These are phyloP conservation scores for Xerophyta viscosa DNA, from an alignment of 106 monocot species.

Conservation along the genomic window DNA sequence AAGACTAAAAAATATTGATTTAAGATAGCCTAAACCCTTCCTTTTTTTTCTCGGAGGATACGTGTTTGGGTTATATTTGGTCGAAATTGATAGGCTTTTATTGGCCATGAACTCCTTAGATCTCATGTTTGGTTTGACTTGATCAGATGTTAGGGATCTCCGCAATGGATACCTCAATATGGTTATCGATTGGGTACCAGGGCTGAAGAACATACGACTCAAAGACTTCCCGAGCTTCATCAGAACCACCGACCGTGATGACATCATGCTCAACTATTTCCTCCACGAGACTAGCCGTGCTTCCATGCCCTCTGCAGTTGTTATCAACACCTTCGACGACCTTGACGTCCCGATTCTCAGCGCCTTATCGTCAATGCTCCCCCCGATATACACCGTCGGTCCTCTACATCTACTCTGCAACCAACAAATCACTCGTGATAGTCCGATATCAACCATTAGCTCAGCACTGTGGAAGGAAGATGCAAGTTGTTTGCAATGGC, in stretches of 20 bases:
- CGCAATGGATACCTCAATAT: slow-evolving; percentile 39
- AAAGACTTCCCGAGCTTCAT: slow-evolving; percentile 38
- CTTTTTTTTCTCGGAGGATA: too few relatives aligned
- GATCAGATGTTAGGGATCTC: slow-evolving; percentile 20
- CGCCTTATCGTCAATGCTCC: slow-evolving; percentile 12
- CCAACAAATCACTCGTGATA: slow-evolving; percentile 3
- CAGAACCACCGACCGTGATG: slow-evolving; percentile 9
- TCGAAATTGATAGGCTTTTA: too few relatives aligned
- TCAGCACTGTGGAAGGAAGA: slow-evolving; percentile 5
- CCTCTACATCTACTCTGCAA: slow-evolving; percentile 10
- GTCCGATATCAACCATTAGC: slow-evolving; percentile 6
- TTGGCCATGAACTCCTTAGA: too few relatives aligned
- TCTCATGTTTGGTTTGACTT: too few relatives aligned
- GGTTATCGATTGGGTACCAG: slow-evolving; percentile 29
- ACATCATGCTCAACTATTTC: slow-evolving; percentile 3
- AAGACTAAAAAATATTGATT: too few relatives aligned
- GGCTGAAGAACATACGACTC: slow-evolving; percentile 30
- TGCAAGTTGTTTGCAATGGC: background rate
- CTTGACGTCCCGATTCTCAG: slow-evolving; percentile 4
- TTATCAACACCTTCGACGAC: slow-evolving; percentile 21
- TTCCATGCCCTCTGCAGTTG: background rate
- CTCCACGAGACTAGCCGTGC: background rate
- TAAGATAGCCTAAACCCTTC: too few relatives aligned
- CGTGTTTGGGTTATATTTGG: too few relatives aligned
- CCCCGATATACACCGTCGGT: slow-evolving; percentile 20